Evolutionary conservation across 345 rosid species (phyloP).

Genomic region (Salix arbutifolia): DNA sequence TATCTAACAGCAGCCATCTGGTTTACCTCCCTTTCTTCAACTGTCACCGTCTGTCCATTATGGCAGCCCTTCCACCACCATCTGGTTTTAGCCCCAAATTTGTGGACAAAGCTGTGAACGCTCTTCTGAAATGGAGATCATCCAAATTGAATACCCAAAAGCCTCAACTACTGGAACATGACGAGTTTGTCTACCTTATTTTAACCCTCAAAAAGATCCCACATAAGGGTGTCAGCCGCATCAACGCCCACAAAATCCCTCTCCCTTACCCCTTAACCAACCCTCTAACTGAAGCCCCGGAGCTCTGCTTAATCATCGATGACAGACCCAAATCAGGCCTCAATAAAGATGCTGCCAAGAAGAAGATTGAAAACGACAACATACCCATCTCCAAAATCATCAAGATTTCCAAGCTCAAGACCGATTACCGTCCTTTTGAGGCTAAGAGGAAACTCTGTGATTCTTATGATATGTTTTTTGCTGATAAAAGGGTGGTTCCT

Average conservation of each 20-base stretch:
- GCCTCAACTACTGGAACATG: slow-evolving; percentile 64
- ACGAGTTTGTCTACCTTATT: slow-evolving; percentile 57
- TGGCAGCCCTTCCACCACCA: slow-evolving; percentile 6
- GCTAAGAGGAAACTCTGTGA: slow-evolving; percentile 50
- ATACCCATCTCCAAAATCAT: slow-evolving; percentile 61
- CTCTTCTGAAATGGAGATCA: slow-evolving; percentile 54
- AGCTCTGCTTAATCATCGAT: slow-evolving; percentile 69
- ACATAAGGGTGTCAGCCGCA: slow-evolving; percentile 35
- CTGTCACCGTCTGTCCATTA: background rate
- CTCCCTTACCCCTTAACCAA: slow-evolving; percentile 50
- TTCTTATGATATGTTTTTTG: slow-evolving; percentile 47
- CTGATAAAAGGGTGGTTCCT: slow-evolving; percentile 47
- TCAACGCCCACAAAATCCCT: slow-evolving; percentile 46
- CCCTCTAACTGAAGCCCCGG: slow-evolving; percentile 34
- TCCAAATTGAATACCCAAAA: slow-evolving; percentile 42
- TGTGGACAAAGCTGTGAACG: slow-evolving; percentile 39
- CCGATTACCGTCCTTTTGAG: slow-evolving; percentile 46
- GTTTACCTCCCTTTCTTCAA: background rate
- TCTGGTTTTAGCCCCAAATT: slow-evolving; percentile 31
- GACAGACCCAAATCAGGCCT: slow-evolving; percentile 65
- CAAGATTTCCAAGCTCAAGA: slow-evolving; percentile 57
- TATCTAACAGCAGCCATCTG: background rate
- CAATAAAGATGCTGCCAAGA: slow-evolving; percentile 47
- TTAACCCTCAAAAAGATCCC: slow-evolving; percentile 67
- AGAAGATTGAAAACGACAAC: slow-evolving; percentile 62